Base-by-base conservation (phyloP, 768 basidiomycete species). In the Boletellus sp. region DNA sequence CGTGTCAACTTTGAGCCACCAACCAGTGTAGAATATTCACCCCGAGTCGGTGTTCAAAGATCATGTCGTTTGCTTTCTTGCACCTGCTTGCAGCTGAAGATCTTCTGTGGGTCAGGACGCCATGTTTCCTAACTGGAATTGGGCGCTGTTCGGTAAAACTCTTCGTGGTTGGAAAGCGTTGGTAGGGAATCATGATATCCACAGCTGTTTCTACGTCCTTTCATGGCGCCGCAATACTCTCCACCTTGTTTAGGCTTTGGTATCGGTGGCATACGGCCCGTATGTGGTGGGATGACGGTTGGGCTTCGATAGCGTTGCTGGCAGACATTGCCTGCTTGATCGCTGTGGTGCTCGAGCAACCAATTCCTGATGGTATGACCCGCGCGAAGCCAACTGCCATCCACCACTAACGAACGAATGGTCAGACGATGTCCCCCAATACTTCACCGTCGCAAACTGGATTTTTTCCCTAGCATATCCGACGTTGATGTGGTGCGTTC, bases 201-300 rank as follows among this genome's bases (percentile, higher is more conserved):
- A 6, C 32, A 65, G 65, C 41, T 15, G 28, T 58, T 20, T 44
- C 58, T 3, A 41, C 19, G 4, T 53, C 57, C 26, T 57, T 64
- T 34, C 65, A 67, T 23, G 17, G 56, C 11, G 41, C 54, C 12
- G 59, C 62, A 2, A 55, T 67, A 36, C 31, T 55, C 22, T 54
- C 40, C 1, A 62, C 63, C 10, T 6, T 60, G 16, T 65, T 65
- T 39, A 54, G 64, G 26, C 53, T 65, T 31, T 54, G 53, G 50
- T 67, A 56, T 33, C 41, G 47, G 42, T 59, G 48, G 53, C 36
- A 52, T 34, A 59, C 32, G 11, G 33, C 23, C 6, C 60, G 38
- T 5, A n/a, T 64, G 49, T 64, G 64, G 63, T 66, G 64, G 58
- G 65, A 65, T 28, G 65, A 67, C 33, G 55, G 41, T 5, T 60